Evolutionary conservation across 352 stramenopile genomes (phyloP), one percentile per base, ranked within the genome.

Genomic region (Phytopythium delawarense): DNA sequence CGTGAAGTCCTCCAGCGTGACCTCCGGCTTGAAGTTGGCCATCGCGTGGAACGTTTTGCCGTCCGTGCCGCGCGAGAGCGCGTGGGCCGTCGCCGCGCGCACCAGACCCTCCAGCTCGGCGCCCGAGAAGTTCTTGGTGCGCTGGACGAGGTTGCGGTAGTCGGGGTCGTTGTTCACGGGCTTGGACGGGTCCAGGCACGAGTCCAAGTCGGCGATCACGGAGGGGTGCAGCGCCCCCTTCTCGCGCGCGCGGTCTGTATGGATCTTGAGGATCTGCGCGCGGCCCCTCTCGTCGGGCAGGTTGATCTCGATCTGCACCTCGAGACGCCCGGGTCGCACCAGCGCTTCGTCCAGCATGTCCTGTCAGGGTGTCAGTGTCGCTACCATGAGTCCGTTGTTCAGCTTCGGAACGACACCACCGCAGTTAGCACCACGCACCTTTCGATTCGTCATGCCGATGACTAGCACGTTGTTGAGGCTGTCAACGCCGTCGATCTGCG

Each of bases 371-470:
- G 45, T 6, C 54, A 53, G 35, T 7, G n/a, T 35, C 25, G 13
- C 8, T 28, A 9, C 9, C n/a, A 21, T 18, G 28, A 51, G 20
- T 44, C 6, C 0, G 23, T 37, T 23, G 25, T 4, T 66, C 28
- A 16, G 7, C 4, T 51, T 20, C 21, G 44, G 30, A 8, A 53
- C 9, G 48, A 7, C 15, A 21, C 8, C 28, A 23, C 7, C 9
- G 39, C 16, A 23, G 18, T 45, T 21, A 20, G 28, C 49, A 34
- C 28, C 50, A 51, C 61, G 46, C 35, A 91, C 96, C 79, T 99
- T 99, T 66, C 98, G 80, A 78, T 99, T 99, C 23, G 98, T 99
- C 97, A 99, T 99, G 50, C 98, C 98, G 70, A 99, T 99, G 39
- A 99, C 84, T 16, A 99, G 77, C 62, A 99, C 97, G 81, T 99